Evolutionary conservation across 1,139 yeast genomes (phyloP).

Genomic region (Sugiyamaella xylanicola): DNA sequence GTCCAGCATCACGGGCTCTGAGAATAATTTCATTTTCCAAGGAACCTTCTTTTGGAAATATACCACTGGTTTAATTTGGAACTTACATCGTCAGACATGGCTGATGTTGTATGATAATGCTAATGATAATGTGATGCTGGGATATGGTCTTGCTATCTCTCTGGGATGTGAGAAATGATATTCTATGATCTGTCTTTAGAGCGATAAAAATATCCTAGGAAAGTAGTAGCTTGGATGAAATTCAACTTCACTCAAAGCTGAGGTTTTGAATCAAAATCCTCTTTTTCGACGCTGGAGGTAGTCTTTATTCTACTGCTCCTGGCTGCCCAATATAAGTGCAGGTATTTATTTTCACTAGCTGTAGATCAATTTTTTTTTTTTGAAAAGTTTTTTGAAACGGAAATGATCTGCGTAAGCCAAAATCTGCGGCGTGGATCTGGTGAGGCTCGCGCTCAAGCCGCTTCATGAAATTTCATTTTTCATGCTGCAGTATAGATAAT

Average conservation of each 20-base stretch:
- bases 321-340: slow-evolving; percentile 1
- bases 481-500: neutral
- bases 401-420: neutral
- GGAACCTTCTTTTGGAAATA: no score
- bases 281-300: no score
- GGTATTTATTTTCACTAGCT: neutral
- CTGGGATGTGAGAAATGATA: no score
- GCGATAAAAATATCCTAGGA: no score
- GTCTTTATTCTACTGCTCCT: neutral
- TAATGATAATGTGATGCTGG: neutral
- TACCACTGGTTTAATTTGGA: no score
- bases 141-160: no score
- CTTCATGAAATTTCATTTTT: slow-evolving; percentile 8
- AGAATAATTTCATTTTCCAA: no score
- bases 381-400: slow-evolving; percentile 1
- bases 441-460: slow-evolving; percentile 3
- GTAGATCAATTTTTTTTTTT: slow-evolving; percentile 13
- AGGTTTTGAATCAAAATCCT: no score
- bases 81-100: slow-evolving; percentile 21
- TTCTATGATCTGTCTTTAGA: no score
- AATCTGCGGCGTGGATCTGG: neutral
- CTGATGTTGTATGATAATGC: neutral
- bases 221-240: no score
- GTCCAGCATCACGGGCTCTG: no score
- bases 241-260: no score